Evolutionary conservation across 1,284 basidiomycete genomes (phyloP), one percentile per base, ranked within the genome.

Genomic region (Agroathelia rolfsii): DNA sequence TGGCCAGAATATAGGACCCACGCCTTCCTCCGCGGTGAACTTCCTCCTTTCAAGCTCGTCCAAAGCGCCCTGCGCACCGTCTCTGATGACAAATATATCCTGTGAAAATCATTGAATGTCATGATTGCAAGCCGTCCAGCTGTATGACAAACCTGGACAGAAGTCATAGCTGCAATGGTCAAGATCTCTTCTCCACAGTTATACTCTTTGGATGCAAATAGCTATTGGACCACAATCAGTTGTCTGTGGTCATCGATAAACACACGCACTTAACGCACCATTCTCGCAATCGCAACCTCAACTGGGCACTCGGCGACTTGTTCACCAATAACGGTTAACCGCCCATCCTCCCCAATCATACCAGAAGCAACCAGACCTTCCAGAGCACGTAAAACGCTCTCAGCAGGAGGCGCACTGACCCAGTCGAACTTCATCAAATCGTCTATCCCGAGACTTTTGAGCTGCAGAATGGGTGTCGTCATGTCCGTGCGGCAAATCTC

Each of bases 391-490:
- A 92, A 60, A 22, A 97, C 71, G 47, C 80, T 82, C 52, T 87
- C 82, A n/a, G 81, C 76, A 2, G 88, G 85, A 12, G 94, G 94
- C 0, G 82, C 67, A 13, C 82, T 81, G 30, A 97, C 72, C 77
- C 89, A 98, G 48, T 95, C 90, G 51, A 98, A 95, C 50, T 80
- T 84, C 77, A 85, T 82, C n/a, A 98, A 55, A 55, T 98, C 90
- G 43, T 97, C 86, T 30, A 96, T 84, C 5, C 95, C 94, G 10
- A 98, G 66, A 0, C 86, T 83, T 52, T 97, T 97, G 32, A 98
- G 71, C 52, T 95, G 90, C 10, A 99, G 62, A 23, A 97, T 77
- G 3, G 88, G 83, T 3, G 83, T 81, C 1, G 81, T 81, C 51
- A 98, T 69, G 47, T 97, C 93, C 8, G 78, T 79, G 20, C 93